phyloP scores from a whole-genome alignment of 345 rosid genomes.

The Fremontodendron californicum region DNA sequence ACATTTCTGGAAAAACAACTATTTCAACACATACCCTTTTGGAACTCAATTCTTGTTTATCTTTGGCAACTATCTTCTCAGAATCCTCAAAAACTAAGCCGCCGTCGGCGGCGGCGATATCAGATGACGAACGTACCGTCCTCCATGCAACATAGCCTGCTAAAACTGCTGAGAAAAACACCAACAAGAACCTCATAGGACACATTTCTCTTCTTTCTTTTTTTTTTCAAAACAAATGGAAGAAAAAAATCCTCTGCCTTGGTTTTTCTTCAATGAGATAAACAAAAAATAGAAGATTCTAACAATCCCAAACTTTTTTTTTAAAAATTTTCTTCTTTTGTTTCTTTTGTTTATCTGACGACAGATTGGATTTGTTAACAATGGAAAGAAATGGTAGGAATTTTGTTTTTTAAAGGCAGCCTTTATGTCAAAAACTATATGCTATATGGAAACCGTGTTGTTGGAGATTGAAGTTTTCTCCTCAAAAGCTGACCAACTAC shows the following conservation, averaged over 20 bases:
- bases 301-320: background rate
- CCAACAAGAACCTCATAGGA: conserved; percentile 76
- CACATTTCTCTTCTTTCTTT: conserved; percentile 41
- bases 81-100: conserved; percentile 35
- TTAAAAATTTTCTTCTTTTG: too few relatives aligned
- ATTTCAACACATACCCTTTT: conserved; percentile 42
- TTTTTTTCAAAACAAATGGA: background rate
- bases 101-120: conserved; percentile 23
- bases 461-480: background rate
- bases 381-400: background rate
- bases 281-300: background rate
- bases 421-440: background rate
- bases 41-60: conserved; percentile 36
- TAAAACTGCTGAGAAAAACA: conserved; percentile 78
- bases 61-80: conserved; percentile 29
- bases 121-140: conserved; percentile 61
- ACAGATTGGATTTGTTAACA: background rate
- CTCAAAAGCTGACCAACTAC: background rate
- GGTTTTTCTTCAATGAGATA: background rate
- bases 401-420: background rate
- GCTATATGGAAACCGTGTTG: background rate
- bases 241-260: background rate
- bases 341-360: background rate
- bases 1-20: background rate
- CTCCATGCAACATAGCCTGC: conserved; percentile 90